phyloP scores from a whole-genome alignment of 192 early-diverging fungal species.

The Linnemannia schmuckeri region DNA sequence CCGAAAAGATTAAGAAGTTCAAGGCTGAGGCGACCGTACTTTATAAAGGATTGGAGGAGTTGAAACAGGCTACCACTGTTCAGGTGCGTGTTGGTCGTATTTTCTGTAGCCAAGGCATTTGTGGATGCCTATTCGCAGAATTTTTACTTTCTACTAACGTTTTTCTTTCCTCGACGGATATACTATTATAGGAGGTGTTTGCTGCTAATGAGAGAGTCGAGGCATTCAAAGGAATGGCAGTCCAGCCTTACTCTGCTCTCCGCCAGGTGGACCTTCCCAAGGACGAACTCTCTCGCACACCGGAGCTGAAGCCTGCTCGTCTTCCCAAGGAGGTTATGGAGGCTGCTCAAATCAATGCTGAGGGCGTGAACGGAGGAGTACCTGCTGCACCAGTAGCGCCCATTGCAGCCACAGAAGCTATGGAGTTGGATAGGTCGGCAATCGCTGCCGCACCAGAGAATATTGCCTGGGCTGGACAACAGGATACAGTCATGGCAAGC shows the following conservation, averaged over 20 bases:
- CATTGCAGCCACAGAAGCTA: background rate
- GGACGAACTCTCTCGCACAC: constrained; percentile 30
- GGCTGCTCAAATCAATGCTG: background rate
- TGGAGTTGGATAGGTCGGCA: constrained; percentile 12
- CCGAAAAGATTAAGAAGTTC: constrained; percentile 57
- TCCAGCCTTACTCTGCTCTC: constrained; percentile 33
- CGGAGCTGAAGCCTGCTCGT: constrained; percentile 42
- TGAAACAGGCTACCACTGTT: constrained; percentile 57
- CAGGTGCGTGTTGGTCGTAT: constrained; percentile 36
- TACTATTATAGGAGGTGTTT: constrained; percentile 32
- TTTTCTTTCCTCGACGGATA: background rate
- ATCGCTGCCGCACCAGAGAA: background rate
- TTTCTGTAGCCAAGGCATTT: too few relatives aligned
- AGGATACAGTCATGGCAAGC: background rate
- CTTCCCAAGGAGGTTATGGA: constrained; percentile 11
- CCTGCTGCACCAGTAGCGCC: background rate
- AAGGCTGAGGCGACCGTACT: constrained; percentile 46
- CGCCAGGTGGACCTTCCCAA: constrained; percentile 45
- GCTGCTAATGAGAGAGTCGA: constrained; percentile 46
- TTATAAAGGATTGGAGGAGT: constrained; percentile 49
- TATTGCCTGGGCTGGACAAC: background rate
- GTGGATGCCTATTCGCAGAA: background rate
- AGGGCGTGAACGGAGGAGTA: background rate
- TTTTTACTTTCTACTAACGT: background rate
- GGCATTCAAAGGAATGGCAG: constrained; percentile 34